Evolutionary conservation across 78 protist species (phyloP).

Genomic region (Dictyostelium brefeldianum): DNA sequence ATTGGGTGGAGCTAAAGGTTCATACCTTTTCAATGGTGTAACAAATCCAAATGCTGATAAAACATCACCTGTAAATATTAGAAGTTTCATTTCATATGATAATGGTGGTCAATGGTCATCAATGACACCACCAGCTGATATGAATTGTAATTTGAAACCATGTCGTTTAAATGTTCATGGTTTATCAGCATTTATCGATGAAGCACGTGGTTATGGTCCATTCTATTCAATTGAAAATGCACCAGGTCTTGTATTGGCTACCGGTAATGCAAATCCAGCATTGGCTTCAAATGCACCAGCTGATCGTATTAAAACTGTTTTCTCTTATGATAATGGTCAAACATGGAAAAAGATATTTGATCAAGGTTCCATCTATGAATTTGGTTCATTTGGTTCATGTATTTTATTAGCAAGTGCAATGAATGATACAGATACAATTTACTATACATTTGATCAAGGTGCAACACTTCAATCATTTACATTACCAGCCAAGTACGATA

Average conservation of each 20-base stretch:
- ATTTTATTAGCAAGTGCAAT: constrained; percentile 24
- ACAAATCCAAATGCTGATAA: neutral
- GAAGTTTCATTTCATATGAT: constrained; percentile 23
- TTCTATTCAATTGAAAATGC: constrained; percentile 48
- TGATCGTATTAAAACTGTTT: constrained; percentile 15
- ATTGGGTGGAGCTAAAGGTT: constrained; percentile 30
- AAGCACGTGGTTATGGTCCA: constrained; percentile 49
- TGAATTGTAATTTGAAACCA: neutral
- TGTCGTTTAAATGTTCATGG: constrained; percentile 44
- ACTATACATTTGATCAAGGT: constrained; percentile 36
- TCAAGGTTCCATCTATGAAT: constrained; percentile 50
- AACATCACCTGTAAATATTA: neutral
- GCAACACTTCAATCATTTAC: neutral
- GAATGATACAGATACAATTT: neutral
- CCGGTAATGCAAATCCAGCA: constrained; percentile 33
- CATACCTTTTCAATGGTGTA: constrained; percentile 30
- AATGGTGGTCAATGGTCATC: constrained; percentile 60
- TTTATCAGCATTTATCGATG: constrained; percentile 26
- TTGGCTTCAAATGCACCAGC: constrained; percentile 2
- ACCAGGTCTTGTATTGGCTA: constrained; percentile 26
- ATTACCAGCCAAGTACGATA: neutral
- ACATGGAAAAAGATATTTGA: constrained; percentile 40
- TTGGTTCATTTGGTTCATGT: constrained; percentile 57
- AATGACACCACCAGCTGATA: neutral
- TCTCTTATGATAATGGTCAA: constrained; percentile 61